phyloP scores from a whole-genome alignment of 1,284 basidiomycete genomes.

The Sporisorium reilianum region DNA sequence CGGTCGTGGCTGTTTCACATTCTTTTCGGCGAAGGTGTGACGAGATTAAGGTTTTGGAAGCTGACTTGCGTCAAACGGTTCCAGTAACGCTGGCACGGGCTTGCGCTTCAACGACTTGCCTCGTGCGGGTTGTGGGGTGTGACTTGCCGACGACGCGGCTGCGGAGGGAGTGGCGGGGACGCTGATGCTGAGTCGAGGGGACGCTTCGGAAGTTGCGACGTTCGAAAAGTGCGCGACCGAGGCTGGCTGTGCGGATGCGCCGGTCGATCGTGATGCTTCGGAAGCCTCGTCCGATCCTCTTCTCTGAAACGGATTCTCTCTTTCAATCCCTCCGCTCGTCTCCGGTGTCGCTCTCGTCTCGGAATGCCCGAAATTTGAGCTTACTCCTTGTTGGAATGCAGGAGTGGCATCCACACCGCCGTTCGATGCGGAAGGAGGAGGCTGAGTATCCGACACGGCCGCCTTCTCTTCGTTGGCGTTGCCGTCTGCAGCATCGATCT shows the following conservation, averaged over 20 bases:
- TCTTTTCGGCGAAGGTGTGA: neutral
- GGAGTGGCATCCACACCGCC: neutral
- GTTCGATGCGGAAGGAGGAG: neutral
- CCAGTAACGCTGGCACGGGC: constrained; percentile 22
- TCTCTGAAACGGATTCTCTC: neutral
- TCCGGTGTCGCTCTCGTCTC: neutral
- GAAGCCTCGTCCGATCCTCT: constrained; percentile 10
- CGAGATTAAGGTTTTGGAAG: neutral
- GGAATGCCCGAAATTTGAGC: neutral
- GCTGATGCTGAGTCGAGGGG: too few relatives aligned
- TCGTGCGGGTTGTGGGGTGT: neutral
- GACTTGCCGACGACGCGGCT: neutral
- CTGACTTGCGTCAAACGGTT: neutral
- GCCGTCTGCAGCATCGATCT: neutral
- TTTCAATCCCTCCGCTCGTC: neutral
- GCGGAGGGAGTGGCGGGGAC: neutral
- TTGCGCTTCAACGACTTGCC: constrained; percentile 29
- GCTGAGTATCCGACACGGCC: neutral
- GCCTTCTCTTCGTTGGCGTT: constrained; percentile 13
- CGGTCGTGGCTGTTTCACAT: neutral
- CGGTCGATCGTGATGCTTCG: constrained; percentile 1
- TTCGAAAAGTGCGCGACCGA: too few relatives aligned
- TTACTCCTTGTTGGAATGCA: neutral
- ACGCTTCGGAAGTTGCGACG: too few relatives aligned
- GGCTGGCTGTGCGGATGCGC: neutral